These are phyloP conservation scores for Lentinula sp. DNA, from an alignment of 768 basidiomycete species.

Conservation along the genomic window DNA sequence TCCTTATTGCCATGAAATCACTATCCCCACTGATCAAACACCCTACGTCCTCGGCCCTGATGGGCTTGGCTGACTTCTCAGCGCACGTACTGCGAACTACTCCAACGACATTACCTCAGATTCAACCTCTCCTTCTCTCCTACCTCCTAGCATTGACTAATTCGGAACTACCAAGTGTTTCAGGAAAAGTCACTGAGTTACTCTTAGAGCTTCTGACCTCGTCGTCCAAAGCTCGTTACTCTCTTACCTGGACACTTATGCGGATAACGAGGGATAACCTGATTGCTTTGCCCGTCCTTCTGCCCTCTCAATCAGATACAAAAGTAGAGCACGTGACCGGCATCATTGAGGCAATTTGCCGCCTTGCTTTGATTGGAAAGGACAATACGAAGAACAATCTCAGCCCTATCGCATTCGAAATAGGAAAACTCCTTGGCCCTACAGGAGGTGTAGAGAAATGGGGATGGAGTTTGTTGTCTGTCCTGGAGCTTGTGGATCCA, in stretches of 20 bases:
- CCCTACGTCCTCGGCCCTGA: slow-evolving; percentile 59
- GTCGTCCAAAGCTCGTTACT: slow-evolving; percentile 34
- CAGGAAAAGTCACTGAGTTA: slow-evolving; percentile 36
- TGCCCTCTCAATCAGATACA: slow-evolving; percentile 66
- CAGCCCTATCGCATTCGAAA: slow-evolving; percentile 40
- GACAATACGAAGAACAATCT: slow-evolving; percentile 17
- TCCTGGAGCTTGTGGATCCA: slow-evolving; percentile 69
- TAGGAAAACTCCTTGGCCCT: slow-evolving; percentile 71
- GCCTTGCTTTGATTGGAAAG: slow-evolving; percentile 27
- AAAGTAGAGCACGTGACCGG: slow-evolving; percentile 65
- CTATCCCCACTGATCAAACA: slow-evolving; percentile 69
- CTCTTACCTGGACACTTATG: slow-evolving; percentile 51
- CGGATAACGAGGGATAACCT: slow-evolving; percentile 62
- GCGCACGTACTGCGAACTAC: slow-evolving; percentile 47
- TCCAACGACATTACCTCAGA: slow-evolving; percentile 57
- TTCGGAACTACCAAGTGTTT: slow-evolving; percentile 50
- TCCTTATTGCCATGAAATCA: slow-evolving; percentile 77
- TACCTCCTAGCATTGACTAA: slow-evolving; percentile 70
- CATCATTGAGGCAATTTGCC: slow-evolving; percentile 68
- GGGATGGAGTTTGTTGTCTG: slow-evolving; percentile 82
- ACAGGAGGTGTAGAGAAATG: slow-evolving; percentile 84
- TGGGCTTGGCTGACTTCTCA: slow-evolving; percentile 53
- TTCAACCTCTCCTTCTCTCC: slow-evolving; percentile 61
- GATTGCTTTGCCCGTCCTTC: slow-evolving; percentile 61
- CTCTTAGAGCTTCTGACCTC: slow-evolving; percentile 41